These are phyloP conservation scores for Naganishia albida DNA, from an alignment of 1,284 basidiomycete genomes.

Conservation along the genomic window DNA sequence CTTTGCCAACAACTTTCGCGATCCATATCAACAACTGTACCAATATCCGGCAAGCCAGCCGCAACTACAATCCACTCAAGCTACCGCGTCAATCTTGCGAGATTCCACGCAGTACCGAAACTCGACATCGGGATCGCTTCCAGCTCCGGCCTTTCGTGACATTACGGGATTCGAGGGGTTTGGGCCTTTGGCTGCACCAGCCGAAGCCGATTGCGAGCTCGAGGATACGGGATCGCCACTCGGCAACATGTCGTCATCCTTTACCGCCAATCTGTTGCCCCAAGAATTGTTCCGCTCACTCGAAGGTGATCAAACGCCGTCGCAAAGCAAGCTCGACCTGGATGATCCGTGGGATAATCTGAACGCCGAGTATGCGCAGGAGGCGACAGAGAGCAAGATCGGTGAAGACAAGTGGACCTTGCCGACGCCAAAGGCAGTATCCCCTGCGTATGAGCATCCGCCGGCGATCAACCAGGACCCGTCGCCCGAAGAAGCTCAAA, in stretches of 20 bases:
- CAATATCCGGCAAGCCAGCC: slow-evolving; percentile 21
- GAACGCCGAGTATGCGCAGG: slow-evolving; percentile 31
- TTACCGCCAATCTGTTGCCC: slow-evolving; percentile 51
- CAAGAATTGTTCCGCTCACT: slow-evolving; percentile 53
- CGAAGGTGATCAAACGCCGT: slow-evolving; percentile 50
- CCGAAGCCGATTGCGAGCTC: slow-evolving; percentile 14
- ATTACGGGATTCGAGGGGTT: slow-evolving; percentile 54
- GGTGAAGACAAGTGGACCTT: slow-evolving; percentile 28
- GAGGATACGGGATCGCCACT: slow-evolving; percentile 51
- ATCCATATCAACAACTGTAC: slow-evolving; percentile 8
- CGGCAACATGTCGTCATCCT: slow-evolving; percentile 51
- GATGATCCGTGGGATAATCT: slow-evolving; percentile 32
- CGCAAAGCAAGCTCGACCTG: slow-evolving; percentile 37
- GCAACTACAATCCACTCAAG: slow-evolving; percentile 6
- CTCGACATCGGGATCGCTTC: neutral
- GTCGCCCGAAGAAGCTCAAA: slow-evolving; percentile 15
- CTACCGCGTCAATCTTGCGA: slow-evolving; percentile 23
- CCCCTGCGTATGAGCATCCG: slow-evolving; percentile 7
- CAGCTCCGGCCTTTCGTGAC: slow-evolving; percentile 36
- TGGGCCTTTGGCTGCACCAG: slow-evolving; percentile 44
- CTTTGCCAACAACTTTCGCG: slow-evolving; percentile 12
- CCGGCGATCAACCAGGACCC: neutral
- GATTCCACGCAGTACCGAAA: slow-evolving; percentile 20
- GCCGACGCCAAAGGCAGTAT: slow-evolving; percentile 22
- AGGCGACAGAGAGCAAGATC: neutral